Percentiles rank a stretch among this genome's conserved stretches.
These are phyloP conservation scores for Geotrichum aggregatum DNA, from an alignment of 1,139 yeast species.

Conservation along the genomic window DNA sequence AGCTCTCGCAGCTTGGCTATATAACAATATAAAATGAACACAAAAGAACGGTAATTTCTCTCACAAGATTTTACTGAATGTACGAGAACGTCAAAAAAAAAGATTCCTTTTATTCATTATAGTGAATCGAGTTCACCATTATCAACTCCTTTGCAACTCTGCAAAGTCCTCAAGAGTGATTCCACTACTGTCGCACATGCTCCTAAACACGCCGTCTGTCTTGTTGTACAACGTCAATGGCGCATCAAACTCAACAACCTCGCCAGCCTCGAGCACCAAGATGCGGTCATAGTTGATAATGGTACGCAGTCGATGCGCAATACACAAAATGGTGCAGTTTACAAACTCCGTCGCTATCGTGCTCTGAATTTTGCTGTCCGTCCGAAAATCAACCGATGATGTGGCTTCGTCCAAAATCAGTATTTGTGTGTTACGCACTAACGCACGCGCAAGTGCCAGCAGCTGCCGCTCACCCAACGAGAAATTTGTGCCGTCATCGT, in stretches of 20 bases:
- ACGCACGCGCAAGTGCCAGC: slow-evolving; percentile 70
- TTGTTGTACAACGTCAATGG: slow-evolving; percentile 43
- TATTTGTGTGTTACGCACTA: slow-evolving; percentile 64
- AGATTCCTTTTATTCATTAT: too few species aligned
- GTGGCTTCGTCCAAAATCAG: slow-evolving; percentile 79
- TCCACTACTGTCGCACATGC: slow-evolving; percentile 58
- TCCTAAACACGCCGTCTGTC: slow-evolving; percentile 49
- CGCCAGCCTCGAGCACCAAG: slow-evolving; percentile 62
- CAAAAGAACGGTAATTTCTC: too few species aligned
- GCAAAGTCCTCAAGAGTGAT: slow-evolving; percentile 44
- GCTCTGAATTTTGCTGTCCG: slow-evolving; percentile 65
- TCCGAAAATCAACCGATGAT: slow-evolving; percentile 74
- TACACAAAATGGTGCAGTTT: slow-evolving; percentile 67
- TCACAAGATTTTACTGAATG: too few species aligned
- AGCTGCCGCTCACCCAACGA: slow-evolving; percentile 77
- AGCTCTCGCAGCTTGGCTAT: too few species aligned
- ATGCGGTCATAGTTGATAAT: slow-evolving; percentile 62
- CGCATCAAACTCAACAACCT: slow-evolving; percentile 53
- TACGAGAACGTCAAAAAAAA: too few species aligned
- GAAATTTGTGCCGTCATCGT: slow-evolving; percentile 70
- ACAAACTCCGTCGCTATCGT: slow-evolving; percentile 60
- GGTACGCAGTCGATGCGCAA: slow-evolving; percentile 74
- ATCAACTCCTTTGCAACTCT: neutral
- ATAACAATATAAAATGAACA: too few species aligned
- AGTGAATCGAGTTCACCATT: too few species aligned